phyloP scores from a whole-genome alignment of 1,139 yeast species.

The Nakaseomyces nivariensis region DNA sequence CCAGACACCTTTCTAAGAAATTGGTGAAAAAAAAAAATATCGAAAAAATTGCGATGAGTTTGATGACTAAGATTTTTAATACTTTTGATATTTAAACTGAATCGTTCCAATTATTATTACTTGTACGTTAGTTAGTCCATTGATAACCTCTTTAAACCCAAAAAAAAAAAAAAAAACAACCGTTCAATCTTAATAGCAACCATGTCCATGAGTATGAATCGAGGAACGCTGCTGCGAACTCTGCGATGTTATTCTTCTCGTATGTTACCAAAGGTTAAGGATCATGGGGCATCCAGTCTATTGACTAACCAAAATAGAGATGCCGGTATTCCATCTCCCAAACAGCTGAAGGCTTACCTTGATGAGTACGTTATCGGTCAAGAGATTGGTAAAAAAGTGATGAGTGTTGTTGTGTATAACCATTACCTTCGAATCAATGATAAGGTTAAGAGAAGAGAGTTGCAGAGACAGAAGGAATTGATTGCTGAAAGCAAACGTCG shows the following conservation, averaged over 20 bases:
- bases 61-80: no score
- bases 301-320: neutral
- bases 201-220: neutral
- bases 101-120: no score
- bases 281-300: neutral
- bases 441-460: conserved; percentile 23
- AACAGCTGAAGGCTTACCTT: conserved; percentile 33
- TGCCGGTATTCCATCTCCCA: conserved; percentile 36
- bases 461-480: conserved; percentile 13
- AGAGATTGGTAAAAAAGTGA: conserved; percentile 40
- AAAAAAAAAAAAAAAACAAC: no score
- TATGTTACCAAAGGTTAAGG: neutral
- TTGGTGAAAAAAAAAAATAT: no score
- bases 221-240: neutral
- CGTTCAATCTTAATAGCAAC: no score
- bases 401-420: conserved; percentile 48
- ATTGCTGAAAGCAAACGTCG: conserved; percentile 4
- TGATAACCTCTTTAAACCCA: no score
- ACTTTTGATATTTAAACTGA: no score
- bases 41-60: no score
- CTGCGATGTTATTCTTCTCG: neutral
- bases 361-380: conserved; percentile 46
- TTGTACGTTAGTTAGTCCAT: no score
- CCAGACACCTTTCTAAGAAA: no score
- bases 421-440: conserved; percentile 40